Evolutionary conservation across 441 rosid genomes (phyloP).

Genomic region (Erodium texanum): DNA sequence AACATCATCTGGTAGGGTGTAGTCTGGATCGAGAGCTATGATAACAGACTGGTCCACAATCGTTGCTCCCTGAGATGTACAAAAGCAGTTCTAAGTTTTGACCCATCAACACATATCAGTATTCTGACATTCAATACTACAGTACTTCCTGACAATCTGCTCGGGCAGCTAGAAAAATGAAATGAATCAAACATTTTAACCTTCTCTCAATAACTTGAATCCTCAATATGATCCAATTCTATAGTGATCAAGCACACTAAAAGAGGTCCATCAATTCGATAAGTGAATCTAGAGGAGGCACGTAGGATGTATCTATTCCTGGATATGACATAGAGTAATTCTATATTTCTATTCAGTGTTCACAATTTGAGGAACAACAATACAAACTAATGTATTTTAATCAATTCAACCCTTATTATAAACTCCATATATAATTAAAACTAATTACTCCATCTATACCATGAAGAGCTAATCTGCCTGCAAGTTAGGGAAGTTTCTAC

Average conservation of each 20-base stretch:
- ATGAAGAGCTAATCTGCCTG: not conserved
- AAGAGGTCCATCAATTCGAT: not conserved
- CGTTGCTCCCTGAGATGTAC: slow-evolving; percentile 40
- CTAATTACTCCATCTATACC: not conserved
- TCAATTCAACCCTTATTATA: not conserved
- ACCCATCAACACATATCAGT: no score
- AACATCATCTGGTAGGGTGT: slow-evolving; percentile 28
- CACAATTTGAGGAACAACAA: not conserved
- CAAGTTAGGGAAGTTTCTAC: not conserved
- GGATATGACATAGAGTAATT: not conserved
- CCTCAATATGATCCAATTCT: no score
- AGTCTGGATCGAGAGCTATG: slow-evolving; percentile 42
- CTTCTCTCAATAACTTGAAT: no score
- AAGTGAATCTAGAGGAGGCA: not conserved
- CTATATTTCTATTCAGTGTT: not conserved
- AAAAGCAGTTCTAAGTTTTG: no score
- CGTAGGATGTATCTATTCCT: not conserved
- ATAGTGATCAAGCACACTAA: not conserved
- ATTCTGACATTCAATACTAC: no score
- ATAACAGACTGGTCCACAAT: slow-evolving; percentile 44
- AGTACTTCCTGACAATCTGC: no score
- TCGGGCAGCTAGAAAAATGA: no score
- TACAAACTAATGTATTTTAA: not conserved
- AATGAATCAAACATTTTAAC: no score
- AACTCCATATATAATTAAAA: not conserved